A percentile compares a stretch with the other conserved stretches of the same genome.
These are phyloP conservation scores for Lactifluus echinatus DNA, from an alignment of 768 basidiomycete species.

Conservation along the genomic window DNA sequence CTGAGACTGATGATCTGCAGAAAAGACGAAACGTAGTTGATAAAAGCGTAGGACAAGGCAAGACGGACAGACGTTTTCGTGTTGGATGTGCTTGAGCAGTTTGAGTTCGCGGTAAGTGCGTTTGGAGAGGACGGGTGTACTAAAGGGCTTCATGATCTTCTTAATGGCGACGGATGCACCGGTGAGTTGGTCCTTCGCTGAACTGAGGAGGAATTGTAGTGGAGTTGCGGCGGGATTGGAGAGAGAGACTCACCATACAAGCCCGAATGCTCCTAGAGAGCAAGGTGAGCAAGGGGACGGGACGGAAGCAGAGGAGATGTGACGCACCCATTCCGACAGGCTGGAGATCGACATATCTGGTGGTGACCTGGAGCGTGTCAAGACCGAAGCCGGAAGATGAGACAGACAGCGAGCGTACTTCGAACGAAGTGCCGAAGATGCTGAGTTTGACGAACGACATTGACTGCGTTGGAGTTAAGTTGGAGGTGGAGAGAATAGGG, in stretches of 20 bases:
- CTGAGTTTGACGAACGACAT: constrained; percentile 96
- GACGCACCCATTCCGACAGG: constrained; percentile 96
- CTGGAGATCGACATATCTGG: constrained; percentile 97
- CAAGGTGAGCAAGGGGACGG: background rate
- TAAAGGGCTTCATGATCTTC: constrained; percentile 99
- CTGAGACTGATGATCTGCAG: constrained; percentile 91
- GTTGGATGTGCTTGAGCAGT: constrained; percentile 95
- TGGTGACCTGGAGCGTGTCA: constrained; percentile 72
- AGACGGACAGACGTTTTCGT: constrained; percentile 73
- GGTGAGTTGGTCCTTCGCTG: constrained; percentile 91
- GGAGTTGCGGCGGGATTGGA: too few species aligned
- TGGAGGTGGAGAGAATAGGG: constrained; percentile 25
- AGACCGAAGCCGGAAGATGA: background rate
- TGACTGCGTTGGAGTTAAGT: background rate
- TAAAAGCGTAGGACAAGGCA: background rate
- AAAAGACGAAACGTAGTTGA: background rate
- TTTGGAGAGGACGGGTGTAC: constrained; percentile 96
- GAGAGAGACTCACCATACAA: constrained; percentile 66
- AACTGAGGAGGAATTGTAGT: constrained; percentile 38
- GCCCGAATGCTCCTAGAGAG: constrained; percentile 81
- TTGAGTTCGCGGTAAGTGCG: constrained; percentile 97
- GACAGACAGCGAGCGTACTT: constrained; percentile 40
- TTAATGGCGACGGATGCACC: constrained; percentile 95
- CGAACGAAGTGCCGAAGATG: constrained; percentile 98
- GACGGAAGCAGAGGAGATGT: constrained; percentile 6